Base-by-base conservation (phyloP, 441 rosid species). In the Arabidopsis hybrid region DNA sequence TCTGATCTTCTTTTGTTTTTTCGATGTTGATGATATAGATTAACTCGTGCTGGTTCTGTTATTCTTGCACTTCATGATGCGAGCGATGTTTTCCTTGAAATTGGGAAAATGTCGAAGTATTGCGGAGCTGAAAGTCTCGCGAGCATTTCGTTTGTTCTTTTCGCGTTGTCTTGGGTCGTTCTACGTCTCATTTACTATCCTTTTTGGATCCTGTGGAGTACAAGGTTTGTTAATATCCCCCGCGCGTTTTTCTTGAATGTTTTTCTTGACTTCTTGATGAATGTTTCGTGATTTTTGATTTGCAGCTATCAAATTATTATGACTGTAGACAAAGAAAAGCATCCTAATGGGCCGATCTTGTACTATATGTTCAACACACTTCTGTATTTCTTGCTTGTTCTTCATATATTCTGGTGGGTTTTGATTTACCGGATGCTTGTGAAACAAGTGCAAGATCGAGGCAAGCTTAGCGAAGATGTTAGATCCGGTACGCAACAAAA, bases 51-150 rank as follows among this genome's bases (percentile, higher is more conserved):
- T 53, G 86, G 88, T 79, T 82, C 87, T 56, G 72, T 84, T 14
- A 76, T 85, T 68, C 78, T 85, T 65, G 90, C 89, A 45, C 83
- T 86, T 53, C 92, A 86, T 73, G 90, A 86, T 52, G 90, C 83
- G 5, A 83, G 80, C 7, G 89, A 86, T 78, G 84, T 85, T 65
- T 85, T 86, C 61, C 74, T 88, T 65, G 93, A 88, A 74, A 57
- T 87, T n/a, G 91, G 81, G 63, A 88, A 88, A 76, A 84, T 88
- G 89, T 88, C 91, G 1, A 88, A 84, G 73, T 88, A 86, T 21
- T 71, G 83, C 6, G 93, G 93, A 51, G 75, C 75, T 63, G 91
- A 88, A 58, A 43, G 65, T 73, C 67, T 81, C 4, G 86, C 91
- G 8, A 77, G 80, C 69, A 39, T 81, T 34, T 79, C 78, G 7